phyloP scores from a whole-genome alignment of 805 yeast species.

The Maudiozyma pseudohumilis region DNA sequence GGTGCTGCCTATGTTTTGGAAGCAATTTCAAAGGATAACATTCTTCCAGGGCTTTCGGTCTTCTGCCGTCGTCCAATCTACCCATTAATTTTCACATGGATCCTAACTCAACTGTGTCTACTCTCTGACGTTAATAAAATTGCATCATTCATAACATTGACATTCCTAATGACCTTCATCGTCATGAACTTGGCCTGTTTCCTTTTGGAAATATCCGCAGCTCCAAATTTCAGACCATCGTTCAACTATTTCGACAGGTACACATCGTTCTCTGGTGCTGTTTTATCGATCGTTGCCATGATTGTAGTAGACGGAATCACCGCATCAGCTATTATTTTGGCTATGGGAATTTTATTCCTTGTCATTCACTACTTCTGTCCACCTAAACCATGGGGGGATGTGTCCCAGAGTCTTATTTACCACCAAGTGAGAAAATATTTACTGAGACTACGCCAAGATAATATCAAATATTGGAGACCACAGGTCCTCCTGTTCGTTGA shows the following conservation, averaged over 20 bases:
- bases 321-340: conserved; percentile 64
- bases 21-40: conserved; percentile 82
- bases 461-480: conserved; percentile 97
- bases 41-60: conserved; percentile 65
- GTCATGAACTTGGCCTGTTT: conserved; percentile 93
- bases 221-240: conserved; percentile 97
- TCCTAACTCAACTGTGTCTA: conserved; percentile 72
- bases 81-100: conserved; percentile 69
- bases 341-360: conserved; percentile 56
- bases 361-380: conserved; percentile 85
- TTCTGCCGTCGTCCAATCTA: conserved; percentile 59
- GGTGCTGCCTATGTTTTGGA: conserved; percentile 89
- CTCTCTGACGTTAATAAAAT: conserved; percentile 88
- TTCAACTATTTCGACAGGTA: conserved; percentile 75
- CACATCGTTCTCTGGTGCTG: conserved; percentile 72
- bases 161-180: conserved; percentile 89
- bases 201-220: conserved; percentile 74
- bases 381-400: conserved; percentile 97
- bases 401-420: conserved; percentile 86
- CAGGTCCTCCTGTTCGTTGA: conserved; percentile 83
- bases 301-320: conserved; percentile 87
- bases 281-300: conserved; percentile 73
- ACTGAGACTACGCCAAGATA: conserved; percentile 73
- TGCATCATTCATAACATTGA: conserved; percentile 94
- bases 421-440: conserved; percentile 90